A percentile compares a stretch with the other conserved stretches of the same genome.
Conservation (phyloP, 2,329 filamentous ascomycete species). For the Penicillium italicum region DNA sequence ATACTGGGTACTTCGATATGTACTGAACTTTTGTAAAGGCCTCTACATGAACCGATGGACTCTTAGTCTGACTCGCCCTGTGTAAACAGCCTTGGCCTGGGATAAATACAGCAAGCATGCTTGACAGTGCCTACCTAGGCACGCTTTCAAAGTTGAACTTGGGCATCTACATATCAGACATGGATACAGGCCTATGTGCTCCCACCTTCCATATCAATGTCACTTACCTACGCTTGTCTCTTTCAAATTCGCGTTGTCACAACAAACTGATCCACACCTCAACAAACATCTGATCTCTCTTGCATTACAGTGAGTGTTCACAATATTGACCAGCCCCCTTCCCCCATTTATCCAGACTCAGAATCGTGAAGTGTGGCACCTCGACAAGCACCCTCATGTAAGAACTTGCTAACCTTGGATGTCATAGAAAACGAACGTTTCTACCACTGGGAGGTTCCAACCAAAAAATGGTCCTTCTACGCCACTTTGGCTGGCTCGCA, state of each 20-base stretch:
- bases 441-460: background rate
- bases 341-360: background rate
- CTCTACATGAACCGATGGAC: too few relatives aligned
- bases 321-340: background rate
- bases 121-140: background rate
- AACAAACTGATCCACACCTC: background rate
- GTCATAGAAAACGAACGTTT: background rate
- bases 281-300: too few relatives aligned
- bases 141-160: background rate
- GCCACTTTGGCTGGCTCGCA: background rate
- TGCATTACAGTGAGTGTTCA: background rate
- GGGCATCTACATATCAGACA: background rate
- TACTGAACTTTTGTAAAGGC: background rate
- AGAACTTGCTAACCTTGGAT: background rate
- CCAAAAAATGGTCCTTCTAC: background rate
- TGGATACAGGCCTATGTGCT: background rate
- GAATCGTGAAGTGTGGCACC: background rate
- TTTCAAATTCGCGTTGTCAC: background rate
- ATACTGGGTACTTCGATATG: background rate
- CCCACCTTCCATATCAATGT: background rate
- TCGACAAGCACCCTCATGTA: too few relatives aligned
- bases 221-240: background rate
- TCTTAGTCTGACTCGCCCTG: background rate
- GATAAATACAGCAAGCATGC: rapidly evolving
- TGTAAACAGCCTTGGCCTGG: background rate